These are phyloP conservation scores for Coccomyxa subellipsoidea DNA, from an alignment of 163 green algal species.

Conservation along the genomic window DNA sequence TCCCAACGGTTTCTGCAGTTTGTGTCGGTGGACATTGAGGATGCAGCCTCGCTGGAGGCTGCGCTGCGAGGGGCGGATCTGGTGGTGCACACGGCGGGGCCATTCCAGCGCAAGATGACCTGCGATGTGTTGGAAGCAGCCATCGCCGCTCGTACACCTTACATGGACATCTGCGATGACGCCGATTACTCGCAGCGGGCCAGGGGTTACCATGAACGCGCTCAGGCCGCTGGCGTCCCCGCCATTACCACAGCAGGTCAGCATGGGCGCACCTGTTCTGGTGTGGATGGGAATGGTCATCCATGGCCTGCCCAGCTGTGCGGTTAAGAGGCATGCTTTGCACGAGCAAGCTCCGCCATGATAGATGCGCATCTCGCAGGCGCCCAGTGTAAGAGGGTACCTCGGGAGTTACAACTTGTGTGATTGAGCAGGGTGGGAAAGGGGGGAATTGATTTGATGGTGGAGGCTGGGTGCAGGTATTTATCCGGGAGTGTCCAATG, in stretches of 20 bases:
- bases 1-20: no score
- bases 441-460: no score
- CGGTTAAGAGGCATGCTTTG: no score
- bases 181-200: conserved; percentile 53
- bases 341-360: no score
- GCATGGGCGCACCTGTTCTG: no score
- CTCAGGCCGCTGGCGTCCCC: conserved; percentile 77
- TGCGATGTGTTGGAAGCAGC: conserved; percentile 81
- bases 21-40: conserved; percentile 53
- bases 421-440: no score
- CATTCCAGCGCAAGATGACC: conserved; percentile 83
- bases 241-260: conserved; percentile 86
- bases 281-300: no score
- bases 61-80: conserved; percentile 56
- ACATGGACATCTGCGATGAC: conserved; percentile 97
- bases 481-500: conserved; percentile 82
- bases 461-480: no score
- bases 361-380: no score
- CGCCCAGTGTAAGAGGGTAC: no score
- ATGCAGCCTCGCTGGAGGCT: conserved; percentile 15
- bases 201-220: conserved; percentile 54
- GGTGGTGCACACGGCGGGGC: conserved; percentile 89
- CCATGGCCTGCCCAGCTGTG: no score
- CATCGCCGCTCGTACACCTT: conserved; percentile 71
- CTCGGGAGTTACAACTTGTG: no score